Conservation (phyloP, 2,329 filamentous ascomycete genomes). For the Aspergillus aculeatinus region DNA sequence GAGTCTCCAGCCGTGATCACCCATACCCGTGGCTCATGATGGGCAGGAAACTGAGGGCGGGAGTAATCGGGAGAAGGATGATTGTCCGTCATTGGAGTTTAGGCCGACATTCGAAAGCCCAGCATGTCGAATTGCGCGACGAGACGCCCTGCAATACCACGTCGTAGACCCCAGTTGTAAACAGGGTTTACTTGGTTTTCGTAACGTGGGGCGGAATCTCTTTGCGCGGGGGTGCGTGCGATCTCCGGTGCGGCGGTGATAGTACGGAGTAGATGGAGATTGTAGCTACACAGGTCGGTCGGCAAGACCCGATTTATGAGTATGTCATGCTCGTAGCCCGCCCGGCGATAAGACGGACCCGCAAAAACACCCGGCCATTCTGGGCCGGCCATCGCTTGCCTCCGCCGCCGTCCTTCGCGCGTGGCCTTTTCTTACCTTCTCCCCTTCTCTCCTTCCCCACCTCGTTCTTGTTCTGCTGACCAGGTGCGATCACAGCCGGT, state of each 20-base stretch:
- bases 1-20: constrained; percentile 85
- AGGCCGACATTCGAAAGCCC: constrained; percentile 21
- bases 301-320: background rate
- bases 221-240: background rate
- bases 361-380: constrained; percentile 7
- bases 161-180: background rate
- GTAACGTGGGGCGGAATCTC: background rate
- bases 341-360: constrained; percentile 5
- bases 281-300: background rate
- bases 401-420: constrained; percentile 8
- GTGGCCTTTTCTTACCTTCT: constrained; percentile 18
- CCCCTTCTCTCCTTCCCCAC: constrained; percentile 10
- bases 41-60: constrained; percentile 55
- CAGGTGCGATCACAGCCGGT: constrained; percentile 12
- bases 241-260: background rate
- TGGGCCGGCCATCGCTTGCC: constrained; percentile 11
- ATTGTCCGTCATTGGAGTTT: constrained; percentile 38
- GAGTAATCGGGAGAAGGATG: constrained; percentile 32
- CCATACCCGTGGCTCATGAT: constrained; percentile 79
- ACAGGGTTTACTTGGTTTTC: background rate
- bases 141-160: background rate
- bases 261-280: background rate
- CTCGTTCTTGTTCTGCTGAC: constrained; percentile 11
- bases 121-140: constrained; percentile 31
- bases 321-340: constrained; percentile 7